Evolutionary conservation across 2,329 filamentous ascomycete species (phyloP), one percentile per base, ranked within the genome.

Genomic region (Fusarium napiforme): DNA sequence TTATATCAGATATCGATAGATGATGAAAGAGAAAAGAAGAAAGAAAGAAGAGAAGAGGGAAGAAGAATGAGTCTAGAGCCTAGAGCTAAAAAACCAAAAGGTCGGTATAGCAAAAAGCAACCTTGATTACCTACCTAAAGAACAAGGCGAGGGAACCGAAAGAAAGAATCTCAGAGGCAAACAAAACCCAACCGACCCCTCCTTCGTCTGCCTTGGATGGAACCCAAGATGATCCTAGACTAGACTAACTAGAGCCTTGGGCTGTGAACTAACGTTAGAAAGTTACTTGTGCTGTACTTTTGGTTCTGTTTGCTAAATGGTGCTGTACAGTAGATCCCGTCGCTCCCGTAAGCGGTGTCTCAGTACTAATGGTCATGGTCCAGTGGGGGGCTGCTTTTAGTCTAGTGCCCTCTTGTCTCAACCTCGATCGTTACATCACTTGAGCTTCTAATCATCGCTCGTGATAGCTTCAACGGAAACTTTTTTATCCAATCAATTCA

Each of bases 281-380:
- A 52, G 49, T 36, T 21, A 52, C 45, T 50, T 60, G 28, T 45
- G 45, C 50, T 60, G 28, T 45, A 56, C 50, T 46, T 46, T 61
- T 57, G 40, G 30, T 19, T 39, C 40, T 68, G 21, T 45, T 55
- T 34, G 52, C 36, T 50, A 23, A 12, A 50, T 7, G 15, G 15
- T 47, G 45, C 45, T 47, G 45, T 63, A 62, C 49, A 52, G 49
- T 52, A 52, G 57, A 36, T 69, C 63, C 64, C 64, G 64, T 50
- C 30, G 26, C 45, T 62, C 47, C 64, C 57, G 56, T 55, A 26
- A 60, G 37, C 49, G n/a, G 30, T 42, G 50, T 21, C 18, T 43
- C 45, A 36, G 40, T 30, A 10, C 26, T 47, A 28, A 9, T 28
- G 30, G 30, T 11, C 30, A 32, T 15, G 32, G 11, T 34, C 15